Conservation (phyloP, 2,329 filamentous ascomycete genomes). For the Alternaria brassicae region DNA sequence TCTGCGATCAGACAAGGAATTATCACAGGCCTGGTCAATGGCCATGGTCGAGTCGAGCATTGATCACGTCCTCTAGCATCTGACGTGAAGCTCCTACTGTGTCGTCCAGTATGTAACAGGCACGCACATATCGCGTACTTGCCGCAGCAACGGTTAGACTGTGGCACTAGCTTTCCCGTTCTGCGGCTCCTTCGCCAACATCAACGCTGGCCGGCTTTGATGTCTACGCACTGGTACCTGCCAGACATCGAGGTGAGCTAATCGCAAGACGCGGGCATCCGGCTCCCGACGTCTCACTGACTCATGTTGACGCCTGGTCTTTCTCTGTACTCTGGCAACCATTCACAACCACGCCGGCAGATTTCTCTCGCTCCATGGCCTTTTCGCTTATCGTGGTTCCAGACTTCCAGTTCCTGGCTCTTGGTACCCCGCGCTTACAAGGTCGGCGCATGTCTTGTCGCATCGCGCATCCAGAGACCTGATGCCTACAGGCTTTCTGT, state of each 20-base stretch:
- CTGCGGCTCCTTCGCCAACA: not conserved
- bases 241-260: not conserved
- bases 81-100: not conserved
- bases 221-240: not conserved
- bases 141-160: not conserved
- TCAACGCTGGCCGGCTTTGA: not conserved
- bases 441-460: not conserved
- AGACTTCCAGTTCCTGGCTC: not conserved
- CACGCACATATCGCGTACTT: not conserved
- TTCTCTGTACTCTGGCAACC: not conserved
- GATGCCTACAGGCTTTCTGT: not conserved
- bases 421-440: conserved; percentile 6
- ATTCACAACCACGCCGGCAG: not conserved
- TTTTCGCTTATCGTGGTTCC: conserved; percentile 11
- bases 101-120: not conserved
- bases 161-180: not conserved
- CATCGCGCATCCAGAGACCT: not conserved
- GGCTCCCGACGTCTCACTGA: not conserved
- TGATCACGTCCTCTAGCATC: not conserved
- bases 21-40: not conserved
- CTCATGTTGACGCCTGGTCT: not conserved
- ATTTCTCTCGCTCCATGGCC: not conserved
- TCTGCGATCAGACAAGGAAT: not conserved
- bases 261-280: not conserved
- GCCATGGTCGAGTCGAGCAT: not conserved